phyloP scores from a whole-genome alignment of 257 asterid species.

The Solanum dulcamara region DNA sequence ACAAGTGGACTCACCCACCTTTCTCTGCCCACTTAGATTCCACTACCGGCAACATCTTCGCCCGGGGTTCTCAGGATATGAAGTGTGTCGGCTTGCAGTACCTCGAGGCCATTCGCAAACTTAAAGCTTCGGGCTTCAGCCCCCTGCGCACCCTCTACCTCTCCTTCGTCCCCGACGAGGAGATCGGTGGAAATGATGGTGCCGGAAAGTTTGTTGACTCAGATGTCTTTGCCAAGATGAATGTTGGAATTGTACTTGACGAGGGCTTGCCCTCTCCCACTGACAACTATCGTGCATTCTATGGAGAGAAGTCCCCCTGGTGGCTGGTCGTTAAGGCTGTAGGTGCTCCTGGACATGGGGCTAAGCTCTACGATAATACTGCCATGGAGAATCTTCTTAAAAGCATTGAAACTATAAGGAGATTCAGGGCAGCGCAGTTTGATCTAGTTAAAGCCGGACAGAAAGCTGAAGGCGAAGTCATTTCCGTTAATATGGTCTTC shows the following conservation, averaged over 20 bases:
- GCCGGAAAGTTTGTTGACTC: slow-evolving; percentile 69
- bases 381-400: slow-evolving; percentile 89
- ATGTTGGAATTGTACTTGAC: slow-evolving; percentile 79
- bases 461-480: slow-evolving; percentile 79
- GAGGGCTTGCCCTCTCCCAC: slow-evolving; percentile 81
- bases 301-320: slow-evolving; percentile 84
- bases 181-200: slow-evolving; percentile 88
- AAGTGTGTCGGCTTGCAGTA: slow-evolving; percentile 86
- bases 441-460: slow-evolving; percentile 77
- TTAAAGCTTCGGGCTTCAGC: slow-evolving; percentile 47
- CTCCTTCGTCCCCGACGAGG: slow-evolving; percentile 95
- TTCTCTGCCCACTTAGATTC: slow-evolving; percentile 61
- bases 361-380: slow-evolving; percentile 81
- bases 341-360: slow-evolving; percentile 96
- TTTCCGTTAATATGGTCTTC: slow-evolving; percentile 83
- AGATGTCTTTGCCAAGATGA: slow-evolving; percentile 56
- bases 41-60: slow-evolving; percentile 61
- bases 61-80: slow-evolving; percentile 98
- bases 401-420: slow-evolving; percentile 71
- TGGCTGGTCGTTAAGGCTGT: slow-evolving; percentile 76
- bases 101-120: slow-evolving; percentile 77
- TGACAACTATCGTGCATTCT: slow-evolving; percentile 57
- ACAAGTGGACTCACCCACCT: slow-evolving; percentile 82
- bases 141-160: slow-evolving; percentile 69
- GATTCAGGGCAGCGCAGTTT: slow-evolving; percentile 79